A percentile compares a stretch with the other conserved stretches of the same genome.
These are phyloP conservation scores for Pholiota microspora DNA, from an alignment of 768 basidiomycete species.

Conservation along the genomic window DNA sequence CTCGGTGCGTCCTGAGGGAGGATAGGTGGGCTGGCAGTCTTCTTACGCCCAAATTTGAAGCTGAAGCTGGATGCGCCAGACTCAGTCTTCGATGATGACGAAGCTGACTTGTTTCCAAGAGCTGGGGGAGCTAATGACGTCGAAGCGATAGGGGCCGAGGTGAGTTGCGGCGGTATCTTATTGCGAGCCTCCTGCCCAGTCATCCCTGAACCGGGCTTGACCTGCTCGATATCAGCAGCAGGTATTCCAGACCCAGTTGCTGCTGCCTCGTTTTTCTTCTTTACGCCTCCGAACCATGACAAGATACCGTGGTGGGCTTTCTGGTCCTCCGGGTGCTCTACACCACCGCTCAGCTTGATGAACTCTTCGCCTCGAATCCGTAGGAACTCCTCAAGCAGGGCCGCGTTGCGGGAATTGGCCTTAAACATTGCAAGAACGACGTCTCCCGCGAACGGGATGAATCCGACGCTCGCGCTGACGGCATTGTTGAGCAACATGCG, in stretches of 20 bases:
- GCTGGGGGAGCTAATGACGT: background rate
- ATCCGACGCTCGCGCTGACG: conserved; percentile 62
- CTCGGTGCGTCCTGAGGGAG: background rate
- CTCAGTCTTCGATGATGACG: background rate
- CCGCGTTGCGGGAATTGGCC: conserved; percentile 88
- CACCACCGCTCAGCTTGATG: conserved; percentile 45
- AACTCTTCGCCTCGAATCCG: conserved; percentile 75
- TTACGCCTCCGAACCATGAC: conserved; percentile 23
- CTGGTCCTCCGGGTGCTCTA: conserved; percentile 8
- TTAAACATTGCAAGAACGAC: conserved; percentile 76
- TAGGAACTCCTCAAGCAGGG: conserved; percentile 81
- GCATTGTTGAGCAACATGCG: conserved; percentile 80
- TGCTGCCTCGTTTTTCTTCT: conserved; percentile 13
- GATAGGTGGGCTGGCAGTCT: background rate
- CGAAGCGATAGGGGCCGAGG: background rate
- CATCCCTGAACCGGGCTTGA: conserved; percentile 57
- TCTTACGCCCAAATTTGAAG: conserved; percentile 2
- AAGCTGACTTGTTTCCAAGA: background rate
- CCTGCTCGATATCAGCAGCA: conserved; percentile 36
- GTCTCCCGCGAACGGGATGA: conserved; percentile 75
- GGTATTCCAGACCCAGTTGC: conserved; percentile 8
- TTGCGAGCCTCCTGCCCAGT: conserved; percentile 29
- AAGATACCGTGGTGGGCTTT: too few relatives aligned
- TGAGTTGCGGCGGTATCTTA: background rate
- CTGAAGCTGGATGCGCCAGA: background rate